Evolutionary conservation across 805 yeast species (phyloP), one percentile per base, ranked within the genome.

Genomic region (Candida verbasci): DNA sequence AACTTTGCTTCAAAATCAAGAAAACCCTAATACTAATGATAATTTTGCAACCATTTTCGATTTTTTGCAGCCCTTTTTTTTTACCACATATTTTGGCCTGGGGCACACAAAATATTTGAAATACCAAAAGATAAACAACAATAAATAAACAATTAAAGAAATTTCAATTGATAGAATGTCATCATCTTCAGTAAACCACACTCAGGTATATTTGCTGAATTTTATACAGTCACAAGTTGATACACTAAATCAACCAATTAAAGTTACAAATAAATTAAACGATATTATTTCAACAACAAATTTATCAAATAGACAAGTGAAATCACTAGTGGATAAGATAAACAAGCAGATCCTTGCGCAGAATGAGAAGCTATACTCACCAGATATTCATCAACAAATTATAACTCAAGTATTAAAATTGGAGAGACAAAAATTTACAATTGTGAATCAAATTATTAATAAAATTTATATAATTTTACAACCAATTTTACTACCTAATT

Each of bases 401-500:
- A 57, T 56, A 15, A 66, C 56, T 40, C 71, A 66, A 40, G 46
- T 65, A 11, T 25, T 57, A 8, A 59, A 61, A 43, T 41, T 52
- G 29, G 71, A 66, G 38, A 47, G 49, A 24, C 49, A 53, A 18
- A 56, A 60, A 34, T 24, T 64, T 10, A 35, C 44, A 14, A 32
- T 44, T 16, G 61, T 62, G n/a, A 53, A 50, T 39, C 58, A 53
- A n/a, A 48, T 49, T 28, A 39, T 66, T 20, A 34, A 28, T 15
- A 49, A 49, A 5, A 43, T 36, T 4, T 24, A 31, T 18, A n/a
- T 31, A 15, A 22, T 35, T 3, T 25, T 39, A 17, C 36, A 39
- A 29, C 42, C 42, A 6, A 35, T 39, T 5, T 10, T 39, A 24
- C 12, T 35, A 11, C 42, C 42, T 3, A 29, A 39, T 24, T 39